Percentiles rank a stretch among this genome's conserved stretches.
Conservation (phyloP, 257 asterid species). For the Scutellaria minor region DNA sequence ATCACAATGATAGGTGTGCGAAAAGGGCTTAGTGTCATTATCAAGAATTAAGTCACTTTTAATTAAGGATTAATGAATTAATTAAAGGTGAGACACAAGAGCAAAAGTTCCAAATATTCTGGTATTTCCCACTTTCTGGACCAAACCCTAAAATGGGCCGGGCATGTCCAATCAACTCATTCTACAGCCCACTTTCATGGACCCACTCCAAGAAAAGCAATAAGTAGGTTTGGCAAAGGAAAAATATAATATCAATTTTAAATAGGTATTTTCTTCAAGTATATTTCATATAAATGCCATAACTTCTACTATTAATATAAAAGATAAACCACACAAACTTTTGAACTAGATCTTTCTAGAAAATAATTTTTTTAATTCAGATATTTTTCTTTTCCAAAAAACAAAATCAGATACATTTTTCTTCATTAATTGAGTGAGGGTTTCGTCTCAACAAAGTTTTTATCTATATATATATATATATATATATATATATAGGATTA, state of each 20-base stretch:
- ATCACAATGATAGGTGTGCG: background rate
- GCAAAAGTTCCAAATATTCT: constrained; percentile 39
- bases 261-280: background rate
- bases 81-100: constrained; percentile 22
- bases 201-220: constrained; percentile 21
- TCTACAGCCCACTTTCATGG: constrained; percentile 39
- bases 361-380: too few species aligned
- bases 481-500: background rate
- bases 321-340: too few species aligned
- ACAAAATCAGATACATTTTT: too few species aligned
- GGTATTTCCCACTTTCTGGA: constrained; percentile 34
- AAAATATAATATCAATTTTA: background rate
- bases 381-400: too few species aligned
- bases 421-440: too few species aligned
- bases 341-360: too few species aligned
- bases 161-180: constrained; percentile 29
- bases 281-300: background rate
- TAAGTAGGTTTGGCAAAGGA: background rate
- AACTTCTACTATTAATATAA: background rate
- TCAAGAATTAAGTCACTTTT: constrained; percentile 20
- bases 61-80: constrained; percentile 19
- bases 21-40: constrained; percentile 13
- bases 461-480: too few species aligned
- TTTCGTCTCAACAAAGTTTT: too few species aligned
- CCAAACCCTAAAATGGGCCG: constrained; percentile 42